A percentile compares a stretch with the other conserved stretches of the same genome.
Conservation (phyloP, 225 moss, liverwort and hornwort species). For the Sphagnum tenellum region DNA sequence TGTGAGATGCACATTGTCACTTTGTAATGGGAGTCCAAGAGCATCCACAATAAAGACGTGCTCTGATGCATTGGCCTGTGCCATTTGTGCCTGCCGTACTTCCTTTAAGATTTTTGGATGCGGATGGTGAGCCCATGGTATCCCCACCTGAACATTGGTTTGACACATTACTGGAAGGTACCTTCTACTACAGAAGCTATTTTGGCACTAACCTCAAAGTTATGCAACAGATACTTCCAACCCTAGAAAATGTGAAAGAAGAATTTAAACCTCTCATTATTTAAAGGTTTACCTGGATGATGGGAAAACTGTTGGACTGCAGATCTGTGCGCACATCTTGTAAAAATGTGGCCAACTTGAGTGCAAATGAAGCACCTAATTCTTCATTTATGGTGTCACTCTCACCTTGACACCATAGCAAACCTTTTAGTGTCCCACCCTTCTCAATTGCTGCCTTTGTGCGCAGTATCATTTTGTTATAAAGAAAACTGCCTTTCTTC, state of each 20-base stretch:
- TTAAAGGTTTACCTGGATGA: constrained; percentile 35
- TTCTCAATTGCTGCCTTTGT: constrained; percentile 29
- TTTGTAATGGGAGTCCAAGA: constrained; percentile 32
- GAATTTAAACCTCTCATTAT: too few species aligned
- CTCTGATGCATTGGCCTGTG: constrained; percentile 20
- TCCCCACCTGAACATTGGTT: constrained; percentile 35
- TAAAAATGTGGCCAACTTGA: constrained; percentile 37
- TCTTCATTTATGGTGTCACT: constrained; percentile 31
- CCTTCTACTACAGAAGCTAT: too few species aligned
- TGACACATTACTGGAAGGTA: too few species aligned
- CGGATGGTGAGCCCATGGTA: constrained; percentile 26
- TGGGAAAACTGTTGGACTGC: constrained; percentile 27
- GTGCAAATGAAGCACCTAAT: constrained; percentile 25
- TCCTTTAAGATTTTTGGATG: constrained; percentile 26
- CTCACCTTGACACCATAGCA: constrained; percentile 80
- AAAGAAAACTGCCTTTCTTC: constrained; percentile 40
- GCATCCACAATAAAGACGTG: constrained; percentile 47
- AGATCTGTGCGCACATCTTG: constrained; percentile 47
- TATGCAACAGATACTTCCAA: too few species aligned
- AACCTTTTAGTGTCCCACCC: constrained; percentile 31
- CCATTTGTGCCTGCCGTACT: constrained; percentile 44
- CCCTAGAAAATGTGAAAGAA: too few species aligned
- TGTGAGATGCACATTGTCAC: constrained; percentile 53
- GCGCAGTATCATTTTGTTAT: constrained; percentile 46
- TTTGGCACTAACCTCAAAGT: too few species aligned